Evolutionary conservation across 345 rosid genomes (phyloP).

Genomic region (Linum tenue): DNA sequence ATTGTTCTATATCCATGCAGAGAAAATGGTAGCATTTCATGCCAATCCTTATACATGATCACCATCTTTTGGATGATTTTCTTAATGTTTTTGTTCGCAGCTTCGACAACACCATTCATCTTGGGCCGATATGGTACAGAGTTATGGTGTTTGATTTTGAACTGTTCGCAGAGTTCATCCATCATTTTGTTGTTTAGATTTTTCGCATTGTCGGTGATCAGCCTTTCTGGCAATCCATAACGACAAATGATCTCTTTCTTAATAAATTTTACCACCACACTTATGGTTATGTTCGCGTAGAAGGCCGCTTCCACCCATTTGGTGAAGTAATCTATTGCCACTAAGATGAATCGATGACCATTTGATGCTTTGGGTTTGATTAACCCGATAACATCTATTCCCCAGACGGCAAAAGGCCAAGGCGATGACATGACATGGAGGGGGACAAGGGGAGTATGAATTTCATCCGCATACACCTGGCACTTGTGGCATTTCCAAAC

Average conservation of each 20-base stretch:
- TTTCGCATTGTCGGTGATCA: neutral
- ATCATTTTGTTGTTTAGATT: slow-evolving; percentile 2
- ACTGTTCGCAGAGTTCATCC: neutral
- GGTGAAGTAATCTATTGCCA: neutral
- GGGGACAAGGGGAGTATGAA: neutral
- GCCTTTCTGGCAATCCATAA: neutral
- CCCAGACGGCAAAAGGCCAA: neutral
- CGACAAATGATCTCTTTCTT: neutral
- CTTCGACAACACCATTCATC: neutral
- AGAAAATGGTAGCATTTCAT: neutral
- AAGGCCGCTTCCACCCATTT: neutral
- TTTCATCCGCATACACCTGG: neutral
- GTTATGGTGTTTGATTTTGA: neutral
- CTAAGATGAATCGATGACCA: neutral
- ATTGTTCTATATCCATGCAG: neutral
- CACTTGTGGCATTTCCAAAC: neutral
- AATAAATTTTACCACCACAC: no score
- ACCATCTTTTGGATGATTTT: neutral
- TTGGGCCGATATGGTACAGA: neutral
- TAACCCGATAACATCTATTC: neutral
- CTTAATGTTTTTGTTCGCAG: neutral
- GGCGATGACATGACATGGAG: neutral
- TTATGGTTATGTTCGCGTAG: neutral
- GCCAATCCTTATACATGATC: neutral
- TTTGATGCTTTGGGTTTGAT: neutral